A percentile compares a stretch with the other conserved stretches of the same genome.
Evolutionary conservation across 495 filamentous ascomycete species (phyloP).

Genomic region (Bathelium albidoporum): DNA sequence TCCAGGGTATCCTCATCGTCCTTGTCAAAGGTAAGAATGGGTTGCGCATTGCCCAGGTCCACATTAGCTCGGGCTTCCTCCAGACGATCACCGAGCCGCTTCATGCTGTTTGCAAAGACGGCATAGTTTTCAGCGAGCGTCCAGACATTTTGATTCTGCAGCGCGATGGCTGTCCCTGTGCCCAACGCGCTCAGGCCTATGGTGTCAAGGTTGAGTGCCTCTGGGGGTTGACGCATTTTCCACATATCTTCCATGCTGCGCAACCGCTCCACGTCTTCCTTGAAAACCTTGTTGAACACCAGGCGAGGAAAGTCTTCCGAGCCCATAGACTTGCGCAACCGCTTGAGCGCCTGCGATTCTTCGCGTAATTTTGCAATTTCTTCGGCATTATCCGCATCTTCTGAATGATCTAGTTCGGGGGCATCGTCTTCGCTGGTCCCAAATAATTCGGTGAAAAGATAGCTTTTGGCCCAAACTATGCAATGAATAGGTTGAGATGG

Average conservation of each 20-base stretch:
- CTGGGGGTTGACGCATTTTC: constrained; percentile 69
- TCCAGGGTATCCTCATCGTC: constrained; percentile 93
- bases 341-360: constrained; percentile 73
- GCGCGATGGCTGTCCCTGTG: constrained; percentile 44
- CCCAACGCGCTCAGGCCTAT: constrained; percentile 40
- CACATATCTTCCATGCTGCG: constrained; percentile 95
- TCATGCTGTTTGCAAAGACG: constrained; percentile 76
- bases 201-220: constrained; percentile 40
- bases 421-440: constrained; percentile 80
- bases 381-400: constrained; percentile 72
- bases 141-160: constrained; percentile 71
- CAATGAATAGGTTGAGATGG: constrained; percentile 95
- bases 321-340: constrained; percentile 74
- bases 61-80: constrained; percentile 45
- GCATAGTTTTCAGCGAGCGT: constrained; percentile 66
- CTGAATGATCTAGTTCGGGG: constrained; percentile 61
- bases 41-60: constrained; percentile 38
- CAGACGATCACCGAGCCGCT: constrained; percentile 63
- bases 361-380: constrained; percentile 79
- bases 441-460: constrained; percentile 88
- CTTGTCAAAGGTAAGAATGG: constrained; percentile 84
- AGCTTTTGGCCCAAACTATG: constrained; percentile 99
- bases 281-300: constrained; percentile 90
- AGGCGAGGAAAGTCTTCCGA: constrained; percentile 65
- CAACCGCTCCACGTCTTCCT: constrained; percentile 70